A percentile compares a stretch with the other conserved stretches of the same genome.
These are phyloP conservation scores for Fusarium sarcochroum DNA, from an alignment of 2,329 filamentous ascomycete species.

Conservation along the genomic window DNA sequence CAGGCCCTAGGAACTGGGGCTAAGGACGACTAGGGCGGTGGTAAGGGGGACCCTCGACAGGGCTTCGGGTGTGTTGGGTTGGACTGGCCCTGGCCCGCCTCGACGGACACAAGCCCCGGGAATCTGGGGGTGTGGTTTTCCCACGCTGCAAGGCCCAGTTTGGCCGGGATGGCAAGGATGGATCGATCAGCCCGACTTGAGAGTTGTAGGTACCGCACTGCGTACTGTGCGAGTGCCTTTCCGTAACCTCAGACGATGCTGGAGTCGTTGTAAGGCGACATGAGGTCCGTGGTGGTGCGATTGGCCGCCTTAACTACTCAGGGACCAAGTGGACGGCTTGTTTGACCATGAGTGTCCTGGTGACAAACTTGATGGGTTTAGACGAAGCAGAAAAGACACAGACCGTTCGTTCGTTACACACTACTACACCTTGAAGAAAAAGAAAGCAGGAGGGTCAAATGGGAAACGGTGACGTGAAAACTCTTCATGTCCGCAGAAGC, in stretches of 20 bases:
- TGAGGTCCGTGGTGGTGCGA: constrained; percentile 47
- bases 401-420: constrained; percentile 3
- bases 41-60: constrained; percentile 49
- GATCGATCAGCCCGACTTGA: constrained; percentile 46
- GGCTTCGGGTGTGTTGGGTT: constrained; percentile 43
- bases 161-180: constrained; percentile 42
- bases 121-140: constrained; percentile 48
- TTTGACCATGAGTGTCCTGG: constrained; percentile 29
- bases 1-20: constrained; percentile 47
- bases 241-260: constrained; percentile 47
- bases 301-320: constrained; percentile 35
- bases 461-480: constrained; percentile 25
- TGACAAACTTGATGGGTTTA: constrained; percentile 30
- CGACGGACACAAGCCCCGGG: constrained; percentile 48
- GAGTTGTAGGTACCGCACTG: constrained; percentile 28
- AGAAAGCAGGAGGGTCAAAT: constrained; percentile 9
- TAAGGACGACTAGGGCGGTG: constrained; percentile 46
- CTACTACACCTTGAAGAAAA: neutral
- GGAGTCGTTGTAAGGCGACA: constrained; percentile 43
- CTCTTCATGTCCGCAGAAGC: constrained; percentile 44
- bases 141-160: constrained; percentile 39
- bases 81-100: constrained; percentile 43
- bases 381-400: constrained; percentile 19
- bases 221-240: constrained; percentile 41
- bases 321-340: constrained; percentile 32